Percentiles rank a stretch among this genome's conserved stretches.
Evolutionary conservation across 2,329 filamentous ascomycete species (phyloP).

Genomic region (Orbilia brochopaga): DNA sequence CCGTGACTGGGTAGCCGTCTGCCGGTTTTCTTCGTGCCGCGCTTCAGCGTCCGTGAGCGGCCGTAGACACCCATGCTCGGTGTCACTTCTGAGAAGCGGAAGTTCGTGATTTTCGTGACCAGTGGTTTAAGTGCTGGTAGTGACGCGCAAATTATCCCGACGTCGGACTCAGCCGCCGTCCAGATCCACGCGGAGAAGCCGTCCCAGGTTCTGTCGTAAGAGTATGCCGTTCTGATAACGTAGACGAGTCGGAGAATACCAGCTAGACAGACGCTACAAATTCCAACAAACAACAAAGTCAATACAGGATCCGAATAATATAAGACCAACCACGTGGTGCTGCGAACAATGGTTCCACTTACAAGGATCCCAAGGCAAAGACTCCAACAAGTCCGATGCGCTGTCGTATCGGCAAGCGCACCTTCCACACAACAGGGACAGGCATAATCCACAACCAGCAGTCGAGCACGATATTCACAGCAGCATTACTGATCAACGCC

Average conservation of each 20-base stretch:
- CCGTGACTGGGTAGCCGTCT: conserved; percentile 19
- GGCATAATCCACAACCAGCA: conserved; percentile 49
- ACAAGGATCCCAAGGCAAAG: conserved; percentile 45
- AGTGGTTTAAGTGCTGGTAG: conserved; percentile 40
- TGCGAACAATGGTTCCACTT: conserved; percentile 7
- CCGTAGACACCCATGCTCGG: conserved; percentile 19
- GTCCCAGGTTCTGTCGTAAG: conserved; percentile 44
- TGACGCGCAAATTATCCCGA: conserved; percentile 50
- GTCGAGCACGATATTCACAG: conserved; percentile 43
- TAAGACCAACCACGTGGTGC: not conserved
- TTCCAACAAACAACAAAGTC: not conserved
- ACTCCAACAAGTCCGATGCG: conserved; percentile 40
- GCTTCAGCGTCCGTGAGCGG: conserved; percentile 26
- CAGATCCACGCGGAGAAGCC: conserved; percentile 50
- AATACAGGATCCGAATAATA: not conserved
- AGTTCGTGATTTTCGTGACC: conserved; percentile 46
- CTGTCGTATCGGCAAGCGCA: conserved; percentile 34
- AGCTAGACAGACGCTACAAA: conserved; percentile 39
- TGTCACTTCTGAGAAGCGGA: conserved; percentile 44
- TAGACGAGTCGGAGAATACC: conserved; percentile 40
- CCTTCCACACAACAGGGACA: conserved; percentile 36
- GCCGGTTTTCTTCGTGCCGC: conserved; percentile 22
- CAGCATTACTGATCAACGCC: conserved; percentile 45
- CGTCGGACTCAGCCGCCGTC: conserved; percentile 44
- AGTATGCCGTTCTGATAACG: conserved; percentile 35